Evolutionary conservation across 148 eudicot species (phyloP), one percentile per base, ranked within the genome.

Genomic region (Pouteria glomerata): DNA sequence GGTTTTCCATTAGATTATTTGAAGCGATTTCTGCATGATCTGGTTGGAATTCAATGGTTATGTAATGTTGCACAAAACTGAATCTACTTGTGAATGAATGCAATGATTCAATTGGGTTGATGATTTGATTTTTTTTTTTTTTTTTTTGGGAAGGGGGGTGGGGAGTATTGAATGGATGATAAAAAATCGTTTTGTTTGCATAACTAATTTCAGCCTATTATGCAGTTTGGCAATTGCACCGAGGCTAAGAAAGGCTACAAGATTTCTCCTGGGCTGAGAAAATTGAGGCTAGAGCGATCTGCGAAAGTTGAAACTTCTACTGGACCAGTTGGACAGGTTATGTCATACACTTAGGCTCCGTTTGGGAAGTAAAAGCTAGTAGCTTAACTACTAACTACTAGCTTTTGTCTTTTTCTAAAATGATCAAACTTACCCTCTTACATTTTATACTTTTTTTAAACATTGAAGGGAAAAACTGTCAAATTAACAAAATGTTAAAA

Each of bases 291-390:
- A 6, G 76, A 68, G 55, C 63, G 73, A 72, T 74, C 83, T 42
- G 67, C 71, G 33, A 69, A 64, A 45, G 74, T 57, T 66, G 77
- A 47, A 74, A 4, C 79, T 15, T 62, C 76, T 50, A 57, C 39
- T 51, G 87, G 85, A 72, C 82, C 81, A 72, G 18, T 79, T 71
- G 78, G 87, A 71, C 85, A 87, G 88, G 93, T 88, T 50, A 71
- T 3, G 29, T 50, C 29, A 29, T 11, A n/a, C 31, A 10, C 50
- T 30, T 3, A n/a, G n/a, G n/a, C n/a, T n/a, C n/a, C n/a, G n/a
- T n/a, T n/a, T n/a, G n/a, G n/a, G n/a, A n/a, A n/a, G n/a, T n/a
- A n/a, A n/a, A n/a, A n/a, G n/a, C n/a, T n/a, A n/a, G n/a, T n/a
- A n/a, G n/a, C n/a, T n/a, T n/a, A n/a, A n/a, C n/a, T n/a, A n/a